These are phyloP conservation scores for Claviceps purpurea DNA, from an alignment of 2,329 filamentous ascomycete species.

Conservation along the genomic window DNA sequence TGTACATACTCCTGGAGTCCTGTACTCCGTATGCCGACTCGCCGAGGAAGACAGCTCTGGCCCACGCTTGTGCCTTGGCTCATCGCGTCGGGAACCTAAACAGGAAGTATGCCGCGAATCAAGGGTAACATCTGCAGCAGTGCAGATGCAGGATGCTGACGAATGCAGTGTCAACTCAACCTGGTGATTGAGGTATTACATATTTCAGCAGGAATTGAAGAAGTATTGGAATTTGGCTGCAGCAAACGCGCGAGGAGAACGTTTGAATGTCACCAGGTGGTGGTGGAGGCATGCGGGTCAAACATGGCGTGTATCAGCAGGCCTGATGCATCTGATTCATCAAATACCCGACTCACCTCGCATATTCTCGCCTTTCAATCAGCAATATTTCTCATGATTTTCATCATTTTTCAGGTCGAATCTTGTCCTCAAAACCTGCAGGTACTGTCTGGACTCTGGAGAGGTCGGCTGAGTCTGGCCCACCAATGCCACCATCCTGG, in stretches of 20 bases:
- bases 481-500: background rate
- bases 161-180: background rate
- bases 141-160: background rate
- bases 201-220: too few relatives aligned
- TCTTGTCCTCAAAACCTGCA: background rate
- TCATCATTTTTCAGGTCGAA: too few relatives aligned
- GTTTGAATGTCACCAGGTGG: too few relatives aligned
- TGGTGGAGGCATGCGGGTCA: background rate
- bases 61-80: too few relatives aligned
- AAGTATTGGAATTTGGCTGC: too few relatives aligned
- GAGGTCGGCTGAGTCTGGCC: background rate
- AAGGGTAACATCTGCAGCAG: too few relatives aligned
- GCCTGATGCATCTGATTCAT: background rate
- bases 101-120: too few relatives aligned
- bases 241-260: too few relatives aligned
- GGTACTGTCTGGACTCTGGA: background rate
- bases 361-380: background rate
- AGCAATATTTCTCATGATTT: background rate
- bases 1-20: too few relatives aligned
- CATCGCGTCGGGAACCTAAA: too few relatives aligned
- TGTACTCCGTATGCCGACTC: too few relatives aligned
- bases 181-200: background rate
- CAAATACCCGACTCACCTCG: background rate
- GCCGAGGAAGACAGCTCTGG: too few relatives aligned
- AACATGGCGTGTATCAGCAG: constrained; percentile 4